phyloP scores from a whole-genome alignment of 2,329 filamentous ascomycete species.

The Colletotrichum tamarilloi region DNA sequence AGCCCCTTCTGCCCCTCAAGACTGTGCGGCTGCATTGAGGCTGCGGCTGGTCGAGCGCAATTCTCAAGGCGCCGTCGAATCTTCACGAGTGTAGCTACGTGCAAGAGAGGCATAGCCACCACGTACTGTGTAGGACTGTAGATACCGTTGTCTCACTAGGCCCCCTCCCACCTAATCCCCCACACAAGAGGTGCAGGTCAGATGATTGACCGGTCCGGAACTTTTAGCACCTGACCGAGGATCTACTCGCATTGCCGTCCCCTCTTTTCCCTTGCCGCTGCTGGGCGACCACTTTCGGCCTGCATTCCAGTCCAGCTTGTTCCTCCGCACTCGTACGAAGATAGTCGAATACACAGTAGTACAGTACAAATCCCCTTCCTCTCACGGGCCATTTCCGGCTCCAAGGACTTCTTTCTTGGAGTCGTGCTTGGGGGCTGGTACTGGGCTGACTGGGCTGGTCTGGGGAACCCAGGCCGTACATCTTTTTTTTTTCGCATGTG shows the following conservation, averaged over 20 bases:
- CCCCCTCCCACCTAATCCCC: not conserved
- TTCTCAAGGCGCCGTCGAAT: not conserved
- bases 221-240: constrained; percentile 34
- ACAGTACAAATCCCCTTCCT: not conserved
- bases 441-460: not conserved
- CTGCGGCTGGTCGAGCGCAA: constrained; percentile 7
- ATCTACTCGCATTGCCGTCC: constrained; percentile 30
- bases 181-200: constrained; percentile 27
- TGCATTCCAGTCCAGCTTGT: not conserved
- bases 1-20: constrained; percentile 12
- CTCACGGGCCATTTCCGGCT: not conserved
- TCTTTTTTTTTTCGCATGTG: constrained; percentile 22
- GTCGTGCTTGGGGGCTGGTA: not conserved
- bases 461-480: not conserved
- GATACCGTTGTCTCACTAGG: not conserved
- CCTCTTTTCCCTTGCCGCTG: constrained; percentile 22
- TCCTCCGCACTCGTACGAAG: not conserved
- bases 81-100: not conserved
- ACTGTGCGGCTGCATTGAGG: constrained; percentile 12
- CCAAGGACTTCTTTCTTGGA: not conserved
- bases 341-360: not conserved
- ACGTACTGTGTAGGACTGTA: no score
- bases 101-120: not conserved
- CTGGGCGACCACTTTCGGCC: constrained; percentile 17
- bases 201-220: constrained; percentile 29